Evolutionary conservation across 1,139 yeast genomes (phyloP).

Genomic region (Geotrichum histeridarum): DNA sequence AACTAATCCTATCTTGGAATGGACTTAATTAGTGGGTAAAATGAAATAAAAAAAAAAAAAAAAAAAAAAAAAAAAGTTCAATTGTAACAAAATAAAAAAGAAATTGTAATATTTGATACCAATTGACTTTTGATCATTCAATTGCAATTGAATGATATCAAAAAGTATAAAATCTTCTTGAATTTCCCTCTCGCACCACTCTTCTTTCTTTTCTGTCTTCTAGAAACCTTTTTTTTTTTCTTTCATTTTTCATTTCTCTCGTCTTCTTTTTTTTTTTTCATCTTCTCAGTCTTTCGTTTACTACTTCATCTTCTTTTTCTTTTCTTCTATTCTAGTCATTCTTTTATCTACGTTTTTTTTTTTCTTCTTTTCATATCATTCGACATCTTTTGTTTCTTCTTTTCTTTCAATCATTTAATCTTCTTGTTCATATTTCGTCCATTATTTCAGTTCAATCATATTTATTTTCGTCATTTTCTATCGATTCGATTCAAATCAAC

Average conservation of each 20-base stretch:
- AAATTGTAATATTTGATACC: too few relatives aligned
- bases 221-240: constrained; percentile 1
- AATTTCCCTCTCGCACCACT: background rate
- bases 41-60: too few relatives aligned
- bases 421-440: constrained; percentile 3
- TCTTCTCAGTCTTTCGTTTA: constrained; percentile 3
- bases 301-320: constrained; percentile 3
- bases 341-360: constrained; percentile 5
- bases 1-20: too few relatives aligned
- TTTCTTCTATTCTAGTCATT: constrained; percentile 11
- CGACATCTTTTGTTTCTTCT: background rate
- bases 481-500: too few relatives aligned
- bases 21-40: too few relatives aligned
- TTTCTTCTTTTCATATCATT: background rate
- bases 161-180: too few relatives aligned
- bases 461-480: too few relatives aligned
- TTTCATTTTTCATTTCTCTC: background rate
- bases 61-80: too few relatives aligned
- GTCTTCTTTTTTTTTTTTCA: background rate
- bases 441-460: too few relatives aligned
- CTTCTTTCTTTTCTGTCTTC: constrained; percentile 7
- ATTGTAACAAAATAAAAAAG: too few relatives aligned
- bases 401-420: background rate
- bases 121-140: too few relatives aligned
- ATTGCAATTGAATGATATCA: too few relatives aligned